Evolutionary conservation across 345 rosid genomes (phyloP), one percentile per base, ranked within the genome.

Genomic region (Capsella bursapastoris): DNA sequence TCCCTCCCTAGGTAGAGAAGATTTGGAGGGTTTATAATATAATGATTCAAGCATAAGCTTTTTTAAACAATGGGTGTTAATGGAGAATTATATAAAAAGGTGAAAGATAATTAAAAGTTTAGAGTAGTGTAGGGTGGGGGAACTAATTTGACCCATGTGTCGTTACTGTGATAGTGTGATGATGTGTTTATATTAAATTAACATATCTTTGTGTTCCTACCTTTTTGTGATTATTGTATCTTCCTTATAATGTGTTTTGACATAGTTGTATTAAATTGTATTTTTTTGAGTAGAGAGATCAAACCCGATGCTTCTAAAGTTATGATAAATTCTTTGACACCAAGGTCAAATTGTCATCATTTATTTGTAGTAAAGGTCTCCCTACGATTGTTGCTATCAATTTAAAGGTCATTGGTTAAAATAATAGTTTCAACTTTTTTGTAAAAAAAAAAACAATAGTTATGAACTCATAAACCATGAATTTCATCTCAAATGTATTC

Each of bases 81-180:
- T 58, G 75, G 70, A 45, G 58, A 55, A 55, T 61, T 44, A 53
- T 59, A 62, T 7, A 44, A 35, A 76, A 76, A 69, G 35, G 50
- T 56, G 9, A 27, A 52, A 55, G 31, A 53, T 63, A 63, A 28
- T 38, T 4, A 56, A 53, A 69, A 37, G 40, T 9, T 56, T 4
- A 64, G 66, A 38, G 49, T 77, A 37, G 71, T 27, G 44, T 64
- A 55, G 75, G 59, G 70, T 62, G 65, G 66, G 71, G 79, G 74
- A 3, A 29, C 51, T 56, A 18, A 48, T 38, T 3, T n/a, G 29
- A 6, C 62, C 55, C 62, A 64, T 44, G 71, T 71, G 76, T 70
- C 80, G 58, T 69, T 62, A 69, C 0, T 53, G 50, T 75, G 64
- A 47, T 48, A 31, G 51, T 5, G 27, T 63, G 70, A 32, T 58